A percentile compares a stretch with the other conserved stretches of the same genome.
Evolutionary conservation across 805 yeast species (phyloP).

Genomic region (Pichia manshurica): DNA sequence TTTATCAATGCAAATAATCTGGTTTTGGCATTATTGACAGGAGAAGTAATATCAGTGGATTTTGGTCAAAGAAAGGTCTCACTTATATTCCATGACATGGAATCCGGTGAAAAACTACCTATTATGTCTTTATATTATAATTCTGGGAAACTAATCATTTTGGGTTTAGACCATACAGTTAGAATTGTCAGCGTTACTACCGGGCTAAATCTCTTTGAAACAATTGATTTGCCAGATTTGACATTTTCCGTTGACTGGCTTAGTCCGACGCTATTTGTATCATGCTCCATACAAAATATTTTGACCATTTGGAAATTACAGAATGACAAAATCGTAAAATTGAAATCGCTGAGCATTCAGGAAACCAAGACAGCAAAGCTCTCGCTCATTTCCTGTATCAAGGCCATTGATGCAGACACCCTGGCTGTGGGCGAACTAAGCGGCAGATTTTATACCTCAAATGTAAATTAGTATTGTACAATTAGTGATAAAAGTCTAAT

Average conservation of each 20-base stretch:
- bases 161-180: constrained; percentile 6
- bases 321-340: neutral
- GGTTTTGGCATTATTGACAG: constrained; percentile 22
- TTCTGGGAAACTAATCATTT: neutral
- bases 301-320: constrained; percentile 5
- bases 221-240: neutral
- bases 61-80: neutral
- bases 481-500: neutral
- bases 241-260: constrained; percentile 3
- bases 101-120: constrained; percentile 4
- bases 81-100: neutral
- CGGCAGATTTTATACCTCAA: constrained; percentile 16
- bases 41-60: constrained; percentile 14
- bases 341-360: neutral
- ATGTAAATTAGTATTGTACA: constrained; percentile 1
- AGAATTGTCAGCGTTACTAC: neutral
- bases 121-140: constrained; percentile 8
- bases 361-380: neutral
- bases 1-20: constrained; percentile 19
- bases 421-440: constrained; percentile 21
- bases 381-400: neutral
- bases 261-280: neutral
- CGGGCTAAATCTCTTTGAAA: neutral
- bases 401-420: neutral
- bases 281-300: constrained; percentile 1